Conservation (phyloP, 2,329 filamentous ascomycete genomes). For the Chaetothyriales sp. region DNA sequence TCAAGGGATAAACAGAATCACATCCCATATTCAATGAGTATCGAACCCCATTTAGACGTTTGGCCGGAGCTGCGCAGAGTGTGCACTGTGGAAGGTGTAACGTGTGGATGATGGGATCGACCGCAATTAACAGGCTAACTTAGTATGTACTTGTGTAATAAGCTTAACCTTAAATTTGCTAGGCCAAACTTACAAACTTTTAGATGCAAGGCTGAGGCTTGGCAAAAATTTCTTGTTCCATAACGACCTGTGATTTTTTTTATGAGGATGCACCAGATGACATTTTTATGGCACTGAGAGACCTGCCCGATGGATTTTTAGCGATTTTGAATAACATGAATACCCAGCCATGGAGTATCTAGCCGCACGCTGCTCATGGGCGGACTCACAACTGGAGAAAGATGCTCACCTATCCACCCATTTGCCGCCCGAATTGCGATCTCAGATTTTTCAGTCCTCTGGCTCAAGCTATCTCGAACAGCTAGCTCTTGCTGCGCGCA, state of each 20-base stretch:
- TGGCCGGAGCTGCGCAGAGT: background rate
- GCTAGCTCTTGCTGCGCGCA: constrained; percentile 54
- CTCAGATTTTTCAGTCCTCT: constrained; percentile 48
- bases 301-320: background rate
- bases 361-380: constrained; percentile 17
- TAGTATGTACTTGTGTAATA: too few relatives aligned
- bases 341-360: constrained; percentile 18
- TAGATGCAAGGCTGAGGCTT: background rate
- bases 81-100: background rate
- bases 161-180: background rate
- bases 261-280: background rate
- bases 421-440: constrained; percentile 55
- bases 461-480: constrained; percentile 55
- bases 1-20: background rate
- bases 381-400: constrained; percentile 23
- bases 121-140: too few relatives aligned
- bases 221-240: background rate
- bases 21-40: background rate
- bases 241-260: background rate
- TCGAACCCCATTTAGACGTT: background rate
- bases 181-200: background rate
- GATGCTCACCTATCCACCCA: constrained; percentile 43
- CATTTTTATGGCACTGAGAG: background rate
- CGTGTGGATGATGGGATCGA: background rate
- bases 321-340: background rate